Evolutionary conservation across 371 early-diverging fungal genomes (phyloP), one percentile per base, ranked within the genome.

Genomic region (Coemansia sp.): DNA sequence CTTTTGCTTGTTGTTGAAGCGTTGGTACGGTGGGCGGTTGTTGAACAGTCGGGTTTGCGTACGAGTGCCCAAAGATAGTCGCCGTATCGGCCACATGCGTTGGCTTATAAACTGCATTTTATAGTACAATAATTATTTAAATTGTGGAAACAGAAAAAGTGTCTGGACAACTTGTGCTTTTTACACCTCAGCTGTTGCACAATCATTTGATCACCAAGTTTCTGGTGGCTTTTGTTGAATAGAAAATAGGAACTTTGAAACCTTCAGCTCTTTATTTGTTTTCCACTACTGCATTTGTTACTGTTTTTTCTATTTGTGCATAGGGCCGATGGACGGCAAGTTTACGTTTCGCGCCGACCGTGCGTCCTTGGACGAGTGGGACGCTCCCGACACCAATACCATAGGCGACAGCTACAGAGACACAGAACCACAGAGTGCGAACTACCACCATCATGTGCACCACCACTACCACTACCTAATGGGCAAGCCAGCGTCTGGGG

Each of bases 391-490:
- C n/a, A 63, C 71, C 0, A 41, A 52, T 3, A 63, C 71, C 2
- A 60, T 58, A n/a, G 66, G 60, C 41, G 63, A 58, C 29, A 4
- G 29, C 29, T 29, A 29, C 29, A 29, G 28, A 21, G 21, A 21
- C 21, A 21, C 29, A 1, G 29, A 29, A 5, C 29, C 29, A 29
- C 29, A 29, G 7, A 8, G 3, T 46, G 19, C 26, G 26, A 49
- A 44, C 70, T 11, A 53, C 65, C 61, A 68, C 60, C 66, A 68
- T 58, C 61, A 76, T 29, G 59, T 67, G 44, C 64, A 75, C 46
- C 65, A 75, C 40, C 70, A 73, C 60, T 53, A 66, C 51, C 58
- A 73, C 65, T 61, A 69, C 39, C 46, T 67, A 58, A 9, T 23
- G 15, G 44, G 17, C 63, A 46, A 54, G 23, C 61, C 58, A 24